A percentile compares a stretch with the other conserved stretches of the same genome.
Evolutionary conservation across 225 moss, liverwort and hornwort species (phyloP).

Genomic region (Bryoerythrophyllum caledonicum): DNA sequence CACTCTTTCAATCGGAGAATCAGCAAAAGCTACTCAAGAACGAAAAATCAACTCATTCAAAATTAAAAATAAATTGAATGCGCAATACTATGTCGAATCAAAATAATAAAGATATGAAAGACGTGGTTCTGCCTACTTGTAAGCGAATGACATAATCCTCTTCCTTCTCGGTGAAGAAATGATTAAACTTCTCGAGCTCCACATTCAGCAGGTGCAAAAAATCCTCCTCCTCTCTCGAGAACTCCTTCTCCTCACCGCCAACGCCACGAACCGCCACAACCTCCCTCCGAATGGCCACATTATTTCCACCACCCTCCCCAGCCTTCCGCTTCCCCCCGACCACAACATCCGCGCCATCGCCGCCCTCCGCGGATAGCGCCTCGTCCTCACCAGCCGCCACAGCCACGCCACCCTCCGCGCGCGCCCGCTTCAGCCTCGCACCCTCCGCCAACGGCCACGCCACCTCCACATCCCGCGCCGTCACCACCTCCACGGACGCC

Average conservation of each 20-base stretch:
- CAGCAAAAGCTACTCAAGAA: not conserved
- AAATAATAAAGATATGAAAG: not conserved
- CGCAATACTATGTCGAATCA: not conserved
- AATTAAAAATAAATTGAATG: not conserved
- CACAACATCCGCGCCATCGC: not conserved
- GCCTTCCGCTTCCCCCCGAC: slow-evolving; percentile 28
- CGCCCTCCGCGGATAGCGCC: not conserved
- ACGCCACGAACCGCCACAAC: not conserved
- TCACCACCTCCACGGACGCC: slow-evolving; percentile 21
- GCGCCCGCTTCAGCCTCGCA: slow-evolving; percentile 25
- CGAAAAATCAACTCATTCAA: not conserved
- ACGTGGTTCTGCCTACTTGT: slow-evolving; percentile 26
- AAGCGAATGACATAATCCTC: slow-evolving; percentile 72
- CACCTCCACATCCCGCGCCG: slow-evolving; percentile 30
- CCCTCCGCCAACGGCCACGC: slow-evolving; percentile 24
- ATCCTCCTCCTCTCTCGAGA: slow-evolving; percentile 40
- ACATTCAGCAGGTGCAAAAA: slow-evolving; percentile 62
- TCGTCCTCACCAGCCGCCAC: not conserved
- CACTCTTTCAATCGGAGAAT: not conserved
- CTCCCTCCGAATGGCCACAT: slow-evolving; percentile 19
- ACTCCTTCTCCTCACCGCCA: slow-evolving; percentile 36
- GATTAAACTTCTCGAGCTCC: slow-evolving; percentile 71
- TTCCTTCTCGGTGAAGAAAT: slow-evolving; percentile 69
- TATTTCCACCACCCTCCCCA: not conserved
- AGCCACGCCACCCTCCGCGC: slow-evolving; percentile 1